These are phyloP conservation scores for Chloromonas sp. DNA, from an alignment of 163 green algal genomes.

Conservation along the genomic window DNA sequence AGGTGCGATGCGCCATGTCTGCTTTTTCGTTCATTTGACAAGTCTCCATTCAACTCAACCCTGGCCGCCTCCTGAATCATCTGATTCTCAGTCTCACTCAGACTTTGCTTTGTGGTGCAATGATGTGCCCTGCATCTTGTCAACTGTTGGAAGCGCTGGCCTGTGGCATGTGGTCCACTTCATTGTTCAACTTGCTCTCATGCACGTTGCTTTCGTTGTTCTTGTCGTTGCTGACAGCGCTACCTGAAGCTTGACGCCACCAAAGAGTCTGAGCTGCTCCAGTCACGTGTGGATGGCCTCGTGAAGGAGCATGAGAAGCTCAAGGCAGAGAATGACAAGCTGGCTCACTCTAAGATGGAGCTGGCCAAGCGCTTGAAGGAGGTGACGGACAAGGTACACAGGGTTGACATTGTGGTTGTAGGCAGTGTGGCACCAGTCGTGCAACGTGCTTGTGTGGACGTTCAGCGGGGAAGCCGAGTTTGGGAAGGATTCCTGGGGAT, in stretches of 20 bases:
- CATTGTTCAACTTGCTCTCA: too few species aligned
- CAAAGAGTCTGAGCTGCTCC: slow-evolving; percentile 4
- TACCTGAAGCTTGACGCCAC: slow-evolving; percentile 6
- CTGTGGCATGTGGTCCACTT: too few species aligned
- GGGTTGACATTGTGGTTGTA: not conserved
- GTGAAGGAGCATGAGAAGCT: slow-evolving; percentile 3
- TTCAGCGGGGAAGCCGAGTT: too few species aligned
- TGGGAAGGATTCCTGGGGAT: too few species aligned
- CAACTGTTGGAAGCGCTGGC: too few species aligned
- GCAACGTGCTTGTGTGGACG: not conserved
- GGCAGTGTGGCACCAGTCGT: not conserved
- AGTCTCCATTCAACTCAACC: too few species aligned
- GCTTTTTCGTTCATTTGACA: too few species aligned
- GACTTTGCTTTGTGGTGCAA: too few species aligned
- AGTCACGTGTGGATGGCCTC: not conserved
- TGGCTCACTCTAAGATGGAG: not conserved
- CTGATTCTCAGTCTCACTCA: too few species aligned
- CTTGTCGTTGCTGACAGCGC: not conserved
- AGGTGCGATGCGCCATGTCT: not conserved
- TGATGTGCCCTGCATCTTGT: too few species aligned
- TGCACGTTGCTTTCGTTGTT: too few species aligned
- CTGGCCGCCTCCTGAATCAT: too few species aligned
- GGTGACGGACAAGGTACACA: not conserved
- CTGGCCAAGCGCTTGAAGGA: slow-evolving; percentile 2
- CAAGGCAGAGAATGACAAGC: not conserved